phyloP scores from a whole-genome alignment of 352 stramenopile genomes.

The Pythium sp. region DNA sequence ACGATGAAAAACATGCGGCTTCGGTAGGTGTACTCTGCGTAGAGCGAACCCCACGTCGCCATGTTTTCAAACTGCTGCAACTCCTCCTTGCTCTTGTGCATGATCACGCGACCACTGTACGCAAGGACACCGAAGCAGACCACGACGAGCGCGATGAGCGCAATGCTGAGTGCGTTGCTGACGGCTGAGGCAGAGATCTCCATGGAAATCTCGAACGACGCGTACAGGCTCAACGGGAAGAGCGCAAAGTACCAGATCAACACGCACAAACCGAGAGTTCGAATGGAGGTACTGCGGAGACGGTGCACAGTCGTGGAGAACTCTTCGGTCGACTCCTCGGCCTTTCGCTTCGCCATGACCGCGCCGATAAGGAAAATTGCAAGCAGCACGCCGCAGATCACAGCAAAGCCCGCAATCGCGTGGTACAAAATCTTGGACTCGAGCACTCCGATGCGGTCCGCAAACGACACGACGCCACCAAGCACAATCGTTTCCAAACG shows the following conservation, averaged over 20 bases:
- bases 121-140: constrained; percentile 47
- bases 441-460: constrained; percentile 48
- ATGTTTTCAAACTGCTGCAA: constrained; percentile 57
- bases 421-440: constrained; percentile 45
- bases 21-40: constrained; percentile 57
- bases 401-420: constrained; percentile 34
- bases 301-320: constrained; percentile 42
- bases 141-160: constrained; percentile 43
- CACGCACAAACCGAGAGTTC: constrained; percentile 51
- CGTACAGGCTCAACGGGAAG: constrained; percentile 59
- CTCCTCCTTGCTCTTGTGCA: constrained; percentile 50
- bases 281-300: constrained; percentile 58
- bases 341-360: constrained; percentile 48
- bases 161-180: constrained; percentile 36
- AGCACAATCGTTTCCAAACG: constrained; percentile 58
- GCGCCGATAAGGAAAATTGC: constrained; percentile 48
- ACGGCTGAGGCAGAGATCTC: constrained; percentile 39
- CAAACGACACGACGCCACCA: constrained; percentile 52
- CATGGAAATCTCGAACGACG: constrained; percentile 71
- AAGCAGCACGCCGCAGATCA: constrained; percentile 35
- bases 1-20: constrained; percentile 69
- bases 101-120: constrained; percentile 51
- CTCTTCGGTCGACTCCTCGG: constrained; percentile 38
- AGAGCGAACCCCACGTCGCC: constrained; percentile 60
- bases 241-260: constrained; percentile 64